Conservation (phyloP, 352 stramenopile genomes). For the Saprolegnia parasitica region DNA sequence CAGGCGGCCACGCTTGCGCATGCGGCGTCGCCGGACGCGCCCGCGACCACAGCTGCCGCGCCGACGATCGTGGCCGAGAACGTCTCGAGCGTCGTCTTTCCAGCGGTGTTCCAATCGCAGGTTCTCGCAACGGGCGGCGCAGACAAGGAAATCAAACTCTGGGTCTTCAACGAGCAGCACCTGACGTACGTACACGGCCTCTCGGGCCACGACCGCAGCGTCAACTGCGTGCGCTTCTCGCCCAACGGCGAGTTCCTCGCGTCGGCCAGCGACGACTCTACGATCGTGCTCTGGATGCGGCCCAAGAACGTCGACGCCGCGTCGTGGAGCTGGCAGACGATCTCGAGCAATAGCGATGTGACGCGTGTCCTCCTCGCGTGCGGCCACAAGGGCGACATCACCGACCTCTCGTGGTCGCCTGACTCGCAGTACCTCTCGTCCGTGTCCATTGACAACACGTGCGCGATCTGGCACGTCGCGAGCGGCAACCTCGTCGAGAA, state of each 20-base stretch:
- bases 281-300: constrained; percentile 80
- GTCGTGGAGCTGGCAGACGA: constrained; percentile 65
- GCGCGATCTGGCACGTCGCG: constrained; percentile 84
- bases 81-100: constrained; percentile 1
- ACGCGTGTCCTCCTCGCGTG: constrained; percentile 65
- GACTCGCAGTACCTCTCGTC: constrained; percentile 89
- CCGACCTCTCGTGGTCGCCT: constrained; percentile 88
- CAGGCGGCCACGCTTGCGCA: neutral
- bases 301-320: constrained; percentile 59
- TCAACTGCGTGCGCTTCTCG: constrained; percentile 91
- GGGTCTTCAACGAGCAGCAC: constrained; percentile 46
- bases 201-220: constrained; percentile 80
- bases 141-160: constrained; percentile 87
- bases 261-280: constrained; percentile 85
- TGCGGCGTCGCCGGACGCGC: neutral
- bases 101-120: neutral
- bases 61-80: constrained; percentile 2
- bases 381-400: constrained; percentile 88
- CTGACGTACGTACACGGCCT: constrained; percentile 57
- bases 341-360: constrained; percentile 76
- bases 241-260: constrained; percentile 78
- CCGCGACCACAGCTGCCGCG: neutral
- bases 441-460: constrained; percentile 90
- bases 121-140: constrained; percentile 77
- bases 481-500: constrained; percentile 73